Evolutionary conservation across 163 green algal genomes (phyloP).

Genomic region (Chlamydomonas reinhardtii): DNA sequence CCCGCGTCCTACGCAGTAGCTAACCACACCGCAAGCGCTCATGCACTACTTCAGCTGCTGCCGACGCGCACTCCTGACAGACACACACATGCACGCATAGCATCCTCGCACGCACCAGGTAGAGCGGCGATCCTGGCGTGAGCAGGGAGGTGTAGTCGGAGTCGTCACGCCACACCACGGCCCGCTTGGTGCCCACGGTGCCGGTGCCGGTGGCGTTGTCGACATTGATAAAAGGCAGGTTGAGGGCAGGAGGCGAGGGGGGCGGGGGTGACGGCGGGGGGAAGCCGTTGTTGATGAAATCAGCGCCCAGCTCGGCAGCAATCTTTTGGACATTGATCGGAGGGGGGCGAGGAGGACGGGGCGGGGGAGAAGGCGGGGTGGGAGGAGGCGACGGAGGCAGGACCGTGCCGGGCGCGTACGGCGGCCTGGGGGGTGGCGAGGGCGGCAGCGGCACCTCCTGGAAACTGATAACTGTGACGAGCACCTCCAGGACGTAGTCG

Average conservation of each 20-base stretch:
- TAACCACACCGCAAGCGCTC: too few species aligned
- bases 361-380: background rate
- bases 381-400: background rate
- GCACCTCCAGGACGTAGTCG: background rate
- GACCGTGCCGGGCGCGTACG: background rate
- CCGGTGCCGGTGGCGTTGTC: background rate
- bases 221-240: background rate
- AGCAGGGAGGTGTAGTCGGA: background rate
- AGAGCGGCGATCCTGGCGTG: background rate
- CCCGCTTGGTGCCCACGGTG: background rate
- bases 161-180: background rate
- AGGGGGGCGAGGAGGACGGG: background rate
- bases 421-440: conserved; percentile 6
- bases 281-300: background rate
- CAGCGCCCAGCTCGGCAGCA: background rate
- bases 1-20: too few species aligned
- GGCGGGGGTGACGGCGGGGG: background rate
- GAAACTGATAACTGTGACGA: background rate
- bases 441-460: conserved; percentile 19
- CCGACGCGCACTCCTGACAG: too few species aligned
- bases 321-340: background rate
- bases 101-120: background rate
- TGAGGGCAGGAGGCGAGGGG: background rate
- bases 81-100: background rate
- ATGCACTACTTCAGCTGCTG: too few species aligned